Evolutionary conservation across 2,329 filamentous ascomycete genomes (phyloP).

Genomic region (Alternaria brassicicola): DNA sequence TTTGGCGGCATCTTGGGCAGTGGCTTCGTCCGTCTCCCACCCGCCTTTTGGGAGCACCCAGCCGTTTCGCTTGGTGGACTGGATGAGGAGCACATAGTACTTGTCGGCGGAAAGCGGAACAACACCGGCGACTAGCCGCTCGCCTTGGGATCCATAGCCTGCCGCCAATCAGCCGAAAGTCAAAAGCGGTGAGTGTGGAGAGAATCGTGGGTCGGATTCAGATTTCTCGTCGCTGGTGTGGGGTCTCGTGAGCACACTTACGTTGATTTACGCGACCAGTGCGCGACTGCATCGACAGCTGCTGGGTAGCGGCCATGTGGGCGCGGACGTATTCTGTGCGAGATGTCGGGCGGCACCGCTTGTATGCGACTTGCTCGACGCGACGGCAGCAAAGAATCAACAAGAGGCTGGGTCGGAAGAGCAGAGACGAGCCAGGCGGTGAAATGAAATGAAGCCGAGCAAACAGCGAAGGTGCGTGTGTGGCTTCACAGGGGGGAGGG

Average conservation of each 20-base stretch:
- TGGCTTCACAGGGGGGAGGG: constrained; percentile 14
- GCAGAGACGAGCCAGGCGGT: constrained; percentile 30
- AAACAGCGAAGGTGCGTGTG: constrained; percentile 21
- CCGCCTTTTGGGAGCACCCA: constrained; percentile 98
- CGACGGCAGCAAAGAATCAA: constrained; percentile 8
- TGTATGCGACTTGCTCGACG: constrained; percentile 22
- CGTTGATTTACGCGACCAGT: constrained; percentile 80
- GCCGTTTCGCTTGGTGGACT: constrained; percentile 85
- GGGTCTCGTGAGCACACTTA: constrained; percentile 59
- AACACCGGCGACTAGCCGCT: constrained; percentile 92
- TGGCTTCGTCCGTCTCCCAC: constrained; percentile 94
- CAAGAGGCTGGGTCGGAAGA: constrained; percentile 21
- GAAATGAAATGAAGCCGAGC: constrained; percentile 36
- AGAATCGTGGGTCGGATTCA: constrained; percentile 14
- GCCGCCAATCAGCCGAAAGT: constrained; percentile 27
- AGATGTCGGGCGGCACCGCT: constrained; percentile 7
- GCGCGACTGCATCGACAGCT: constrained; percentile 67
- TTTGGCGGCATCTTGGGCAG: constrained; percentile 79
- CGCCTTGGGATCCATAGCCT: constrained; percentile 93
- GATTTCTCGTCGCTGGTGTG: neutral
- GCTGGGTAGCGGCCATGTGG: constrained; percentile 54
- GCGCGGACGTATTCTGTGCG: constrained; percentile 12
- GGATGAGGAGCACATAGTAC: constrained; percentile 87
- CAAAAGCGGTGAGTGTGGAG: constrained; percentile 5
- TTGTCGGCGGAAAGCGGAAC: constrained; percentile 88